Percentiles rank a stretch among this genome's conserved stretches.
phyloP scores from a whole-genome alignment of 140 eudicot genomes.

The Flaveria floridana region DNA sequence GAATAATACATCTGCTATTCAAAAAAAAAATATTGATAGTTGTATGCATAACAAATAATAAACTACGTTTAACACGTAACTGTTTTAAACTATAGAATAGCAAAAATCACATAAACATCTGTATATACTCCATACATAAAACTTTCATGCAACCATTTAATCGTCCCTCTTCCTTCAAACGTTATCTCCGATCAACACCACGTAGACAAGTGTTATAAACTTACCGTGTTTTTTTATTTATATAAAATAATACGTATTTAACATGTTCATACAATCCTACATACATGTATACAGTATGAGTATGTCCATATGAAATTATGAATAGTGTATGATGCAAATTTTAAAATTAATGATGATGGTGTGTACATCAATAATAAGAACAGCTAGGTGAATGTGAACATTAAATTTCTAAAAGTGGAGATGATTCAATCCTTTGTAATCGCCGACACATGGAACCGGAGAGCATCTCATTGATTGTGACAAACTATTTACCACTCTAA shows the following conservation, averaged over 20 bases:
- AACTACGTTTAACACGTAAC: too few relatives aligned
- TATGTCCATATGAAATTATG: neutral
- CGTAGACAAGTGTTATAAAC: too few relatives aligned
- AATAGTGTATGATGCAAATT: neutral
- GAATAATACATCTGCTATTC: too few relatives aligned
- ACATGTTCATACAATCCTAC: too few relatives aligned
- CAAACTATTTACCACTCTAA: conserved; percentile 17
- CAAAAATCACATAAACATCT: too few relatives aligned
- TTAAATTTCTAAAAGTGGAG: conserved; percentile 26
- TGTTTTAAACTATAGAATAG: too few relatives aligned
- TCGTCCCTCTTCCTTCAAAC: too few relatives aligned
- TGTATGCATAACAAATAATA: neutral
- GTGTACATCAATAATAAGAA: neutral
- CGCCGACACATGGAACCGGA: conserved; percentile 34
- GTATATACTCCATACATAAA: too few relatives aligned
- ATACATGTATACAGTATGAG: neutral
- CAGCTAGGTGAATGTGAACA: conserved; percentile 15
- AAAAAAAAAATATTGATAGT: neutral
- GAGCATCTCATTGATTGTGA: conserved; percentile 28
- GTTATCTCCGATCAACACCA: too few relatives aligned
- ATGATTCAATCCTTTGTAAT: conserved; percentile 30
- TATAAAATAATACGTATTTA: too few relatives aligned
- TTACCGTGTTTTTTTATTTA: too few relatives aligned
- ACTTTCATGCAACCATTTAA: too few relatives aligned
- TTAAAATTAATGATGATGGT: neutral